Evolutionary conservation across 2,329 filamentous ascomycete genomes (phyloP).

Genomic region (Tolypocladium inflatum): DNA sequence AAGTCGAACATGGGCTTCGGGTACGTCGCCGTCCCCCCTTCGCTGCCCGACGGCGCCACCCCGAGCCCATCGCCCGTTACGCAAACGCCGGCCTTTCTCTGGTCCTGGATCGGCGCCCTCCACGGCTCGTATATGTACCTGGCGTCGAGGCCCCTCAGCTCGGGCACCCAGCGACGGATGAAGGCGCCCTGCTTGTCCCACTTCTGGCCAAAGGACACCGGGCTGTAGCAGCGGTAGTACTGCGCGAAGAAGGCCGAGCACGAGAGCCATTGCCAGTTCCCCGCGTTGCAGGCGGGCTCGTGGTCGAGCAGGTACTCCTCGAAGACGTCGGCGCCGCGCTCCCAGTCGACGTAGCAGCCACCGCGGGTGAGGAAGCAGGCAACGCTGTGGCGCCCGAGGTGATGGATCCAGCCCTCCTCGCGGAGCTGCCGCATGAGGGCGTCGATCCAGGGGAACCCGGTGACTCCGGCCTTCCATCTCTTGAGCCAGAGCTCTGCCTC

Average conservation of each 20-base stretch:
- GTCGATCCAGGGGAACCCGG: conserved; percentile 75
- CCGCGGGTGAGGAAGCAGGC: conserved; percentile 74
- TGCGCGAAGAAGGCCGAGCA: conserved; percentile 69
- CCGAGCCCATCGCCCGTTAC: conserved; percentile 43
- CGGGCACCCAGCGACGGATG: conserved; percentile 57
- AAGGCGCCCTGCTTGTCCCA: conserved; percentile 63
- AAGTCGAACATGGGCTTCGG: conserved; percentile 77
- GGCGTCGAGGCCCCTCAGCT: conserved; percentile 49
- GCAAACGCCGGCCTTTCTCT: conserved; percentile 57
- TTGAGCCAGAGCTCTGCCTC: conserved; percentile 56
- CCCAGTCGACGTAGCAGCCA: conserved; percentile 72
- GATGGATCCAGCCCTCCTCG: conserved; percentile 70
- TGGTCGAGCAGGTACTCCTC: conserved; percentile 69
- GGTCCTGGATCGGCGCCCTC: conserved; percentile 59
- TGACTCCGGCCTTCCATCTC: conserved; percentile 59
- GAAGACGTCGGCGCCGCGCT: conserved; percentile 69
- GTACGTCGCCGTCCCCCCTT: conserved; percentile 38
- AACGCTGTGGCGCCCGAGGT: conserved; percentile 67
- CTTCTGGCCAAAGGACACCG: conserved; percentile 63
- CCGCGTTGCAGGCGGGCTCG: conserved; percentile 62
- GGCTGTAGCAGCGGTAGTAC: conserved; percentile 62
- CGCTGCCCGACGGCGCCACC: conserved; percentile 16
- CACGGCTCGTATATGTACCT: conserved; percentile 76
- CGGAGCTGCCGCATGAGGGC: conserved; percentile 68
- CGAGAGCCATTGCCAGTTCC: conserved; percentile 71